phyloP scores from a whole-genome alignment of 2,329 filamentous ascomycete genomes.

The Exophiala sp. region DNA sequence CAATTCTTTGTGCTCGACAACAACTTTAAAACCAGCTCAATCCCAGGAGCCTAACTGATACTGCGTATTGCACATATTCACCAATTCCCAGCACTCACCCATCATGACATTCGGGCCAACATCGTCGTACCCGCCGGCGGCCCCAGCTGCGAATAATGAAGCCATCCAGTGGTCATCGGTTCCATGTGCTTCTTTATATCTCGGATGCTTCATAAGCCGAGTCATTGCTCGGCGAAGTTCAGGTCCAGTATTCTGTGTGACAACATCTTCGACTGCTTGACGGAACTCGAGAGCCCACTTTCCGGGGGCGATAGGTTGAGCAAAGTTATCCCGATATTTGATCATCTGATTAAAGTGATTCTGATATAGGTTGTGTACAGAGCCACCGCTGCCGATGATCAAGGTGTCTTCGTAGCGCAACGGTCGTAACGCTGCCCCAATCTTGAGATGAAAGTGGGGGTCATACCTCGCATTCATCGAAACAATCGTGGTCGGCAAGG shows the following conservation, averaged over 20 bases:
- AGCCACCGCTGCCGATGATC: conserved; percentile 58
- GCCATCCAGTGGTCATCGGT: conserved; percentile 70
- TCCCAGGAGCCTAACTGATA: conserved; percentile 51
- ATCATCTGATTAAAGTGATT: conserved; percentile 65
- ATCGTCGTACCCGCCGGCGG: conserved; percentile 35
- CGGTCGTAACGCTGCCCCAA: conserved; percentile 55
- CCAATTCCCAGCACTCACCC: conserved; percentile 60
- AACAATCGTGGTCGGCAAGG: conserved; percentile 60
- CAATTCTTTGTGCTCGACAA: neutral
- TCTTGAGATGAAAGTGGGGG: conserved; percentile 54
- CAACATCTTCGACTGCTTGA: conserved; percentile 60
- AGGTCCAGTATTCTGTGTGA: conserved; percentile 54
- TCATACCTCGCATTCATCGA: conserved; percentile 54
- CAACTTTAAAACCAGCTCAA: neutral
- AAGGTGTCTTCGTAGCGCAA: conserved; percentile 54
- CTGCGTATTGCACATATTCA: conserved; percentile 62
- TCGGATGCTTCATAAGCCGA: conserved; percentile 64
- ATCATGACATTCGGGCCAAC: conserved; percentile 41
- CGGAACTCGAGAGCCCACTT: conserved; percentile 62
- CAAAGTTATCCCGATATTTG: conserved; percentile 60
- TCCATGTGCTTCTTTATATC: conserved; percentile 62
- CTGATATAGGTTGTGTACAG: conserved; percentile 67
- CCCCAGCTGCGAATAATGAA: conserved; percentile 58
- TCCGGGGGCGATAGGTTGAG: conserved; percentile 56
- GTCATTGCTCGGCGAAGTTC: conserved; percentile 54